These are phyloP conservation scores for Zarea fungicola DNA, from an alignment of 2,329 filamentous ascomycete genomes.

Conservation along the genomic window DNA sequence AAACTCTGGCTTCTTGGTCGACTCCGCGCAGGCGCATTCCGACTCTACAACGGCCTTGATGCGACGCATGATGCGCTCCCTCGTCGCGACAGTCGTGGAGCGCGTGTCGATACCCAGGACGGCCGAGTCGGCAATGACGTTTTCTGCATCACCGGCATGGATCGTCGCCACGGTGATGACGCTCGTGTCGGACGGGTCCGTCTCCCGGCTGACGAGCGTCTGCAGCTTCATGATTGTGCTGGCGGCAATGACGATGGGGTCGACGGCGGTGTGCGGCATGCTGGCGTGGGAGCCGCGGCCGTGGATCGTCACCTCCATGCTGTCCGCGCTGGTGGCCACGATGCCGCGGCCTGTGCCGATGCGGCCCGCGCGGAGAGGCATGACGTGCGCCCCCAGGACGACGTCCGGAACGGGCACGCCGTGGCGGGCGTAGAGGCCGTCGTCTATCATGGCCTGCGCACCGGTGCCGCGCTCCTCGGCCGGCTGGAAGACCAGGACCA, in stretches of 20 bases:
- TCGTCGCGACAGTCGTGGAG: conserved; percentile 25
- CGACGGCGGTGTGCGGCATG: conserved; percentile 38
- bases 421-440: conserved; percentile 27
- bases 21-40: conserved; percentile 46
- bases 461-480: conserved; percentile 60
- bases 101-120: conserved; percentile 37
- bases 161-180: conserved; percentile 41
- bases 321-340: conserved; percentile 23
- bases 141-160: conserved; percentile 36
- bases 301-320: conserved; percentile 23
- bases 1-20: conserved; percentile 37
- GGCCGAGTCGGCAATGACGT: conserved; percentile 39
- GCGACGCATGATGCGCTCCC: conserved; percentile 29
- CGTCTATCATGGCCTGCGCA: conserved; percentile 40
- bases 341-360: conserved; percentile 23
- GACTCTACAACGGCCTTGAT: conserved; percentile 43
- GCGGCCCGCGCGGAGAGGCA: conserved; percentile 26
- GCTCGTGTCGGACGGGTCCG: conserved; percentile 30
- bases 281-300: conserved; percentile 38
- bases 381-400: conserved; percentile 33
- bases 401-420: conserved; percentile 27
- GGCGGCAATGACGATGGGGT: conserved; percentile 41
- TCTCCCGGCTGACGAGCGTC: conserved; percentile 26
- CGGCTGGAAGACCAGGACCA: conserved; percentile 62
- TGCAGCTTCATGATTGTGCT: conserved; percentile 33